These are phyloP conservation scores for Epicoccum sorghinum DNA, from an alignment of 2,329 filamentous ascomycete genomes.

Conservation along the genomic window DNA sequence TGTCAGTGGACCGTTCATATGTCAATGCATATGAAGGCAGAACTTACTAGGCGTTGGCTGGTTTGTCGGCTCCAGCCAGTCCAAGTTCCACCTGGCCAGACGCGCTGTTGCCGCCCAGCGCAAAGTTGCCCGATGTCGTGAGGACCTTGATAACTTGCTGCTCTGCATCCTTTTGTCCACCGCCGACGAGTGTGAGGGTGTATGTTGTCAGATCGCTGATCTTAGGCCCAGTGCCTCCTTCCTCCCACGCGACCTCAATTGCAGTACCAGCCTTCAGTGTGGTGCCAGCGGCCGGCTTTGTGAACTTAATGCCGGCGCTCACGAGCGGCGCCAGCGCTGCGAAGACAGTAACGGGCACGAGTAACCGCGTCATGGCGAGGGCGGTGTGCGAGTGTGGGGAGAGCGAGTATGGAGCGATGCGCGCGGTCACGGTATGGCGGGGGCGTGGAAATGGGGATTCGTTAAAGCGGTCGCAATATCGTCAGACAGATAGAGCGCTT, in stretches of 20 bases:
- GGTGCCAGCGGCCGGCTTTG: slow-evolving; percentile 58
- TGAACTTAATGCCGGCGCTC: slow-evolving; percentile 62
- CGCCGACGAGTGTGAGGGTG: slow-evolving; percentile 65
- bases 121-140: slow-evolving; percentile 52
- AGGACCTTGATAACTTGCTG: slow-evolving; percentile 36
- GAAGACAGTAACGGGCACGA: slow-evolving; percentile 37
- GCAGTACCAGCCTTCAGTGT: slow-evolving; percentile 56
- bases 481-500: background rate
- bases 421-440: background rate
- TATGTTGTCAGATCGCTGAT: slow-evolving; percentile 61
- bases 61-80: slow-evolving; percentile 34
- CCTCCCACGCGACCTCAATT: slow-evolving; percentile 63
- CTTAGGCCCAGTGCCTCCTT: slow-evolving; percentile 58
- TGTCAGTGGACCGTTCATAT: slow-evolving; percentile 10
- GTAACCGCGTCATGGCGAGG: slow-evolving; percentile 37
- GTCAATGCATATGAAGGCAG: too few species aligned
- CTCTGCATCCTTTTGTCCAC: slow-evolving; percentile 49
- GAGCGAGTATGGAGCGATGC: background rate
- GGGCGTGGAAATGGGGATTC: background rate
- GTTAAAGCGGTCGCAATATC: background rate
- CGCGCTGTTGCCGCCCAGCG: slow-evolving; percentile 51
- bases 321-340: slow-evolving; percentile 50
- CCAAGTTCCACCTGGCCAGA: slow-evolving; percentile 34
- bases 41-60: slow-evolving; percentile 63
- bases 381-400: slow-evolving; percentile 22